Evolutionary conservation across 257 asterid genomes (phyloP).

Genomic region (Solanum arcanum): DNA sequence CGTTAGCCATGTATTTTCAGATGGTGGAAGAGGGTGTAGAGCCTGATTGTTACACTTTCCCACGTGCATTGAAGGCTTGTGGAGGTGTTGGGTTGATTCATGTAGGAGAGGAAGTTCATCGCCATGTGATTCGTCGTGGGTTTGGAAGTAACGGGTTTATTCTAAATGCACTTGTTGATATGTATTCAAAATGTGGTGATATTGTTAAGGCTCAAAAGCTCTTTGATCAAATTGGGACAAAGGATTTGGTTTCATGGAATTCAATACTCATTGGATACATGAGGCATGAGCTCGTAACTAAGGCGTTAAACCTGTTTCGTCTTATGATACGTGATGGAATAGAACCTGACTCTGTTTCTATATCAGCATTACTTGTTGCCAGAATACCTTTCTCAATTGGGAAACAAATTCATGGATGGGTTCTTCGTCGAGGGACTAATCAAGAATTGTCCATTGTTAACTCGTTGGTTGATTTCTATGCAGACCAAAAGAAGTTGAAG

Average conservation of each 20-base stretch:
- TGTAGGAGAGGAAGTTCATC: conserved; percentile 73
- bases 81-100: conserved; percentile 58
- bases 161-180: conserved; percentile 56
- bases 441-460: conserved; percentile 42
- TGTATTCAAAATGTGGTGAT: conserved; percentile 84
- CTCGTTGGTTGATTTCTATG: conserved; percentile 55
- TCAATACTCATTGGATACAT: conserved; percentile 58
- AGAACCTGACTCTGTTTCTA: conserved; percentile 50
- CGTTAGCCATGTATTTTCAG: conserved; percentile 74
- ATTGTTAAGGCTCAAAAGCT: conserved; percentile 47
- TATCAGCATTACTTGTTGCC: conserved; percentile 43
- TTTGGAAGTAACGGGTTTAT: conserved; percentile 40
- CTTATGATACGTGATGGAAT: conserved; percentile 33
- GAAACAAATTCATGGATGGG: conserved; percentile 63
- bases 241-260: conserved; percentile 73
- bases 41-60: conserved; percentile 71
- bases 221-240: conserved; percentile 32
- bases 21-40: conserved; percentile 84
- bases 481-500: conserved; percentile 13
- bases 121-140: conserved; percentile 55
- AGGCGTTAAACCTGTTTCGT: conserved; percentile 28
- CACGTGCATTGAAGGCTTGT: conserved; percentile 80
- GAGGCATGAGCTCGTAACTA: conserved; percentile 43
- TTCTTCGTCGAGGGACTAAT: conserved; percentile 41
- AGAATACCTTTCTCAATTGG: conserved; percentile 14